Evolutionary conservation across 176 grass and related monocot genomes (phyloP), one percentile per base, ranked within the genome.

Genomic region (Musa schizocarpa): DNA sequence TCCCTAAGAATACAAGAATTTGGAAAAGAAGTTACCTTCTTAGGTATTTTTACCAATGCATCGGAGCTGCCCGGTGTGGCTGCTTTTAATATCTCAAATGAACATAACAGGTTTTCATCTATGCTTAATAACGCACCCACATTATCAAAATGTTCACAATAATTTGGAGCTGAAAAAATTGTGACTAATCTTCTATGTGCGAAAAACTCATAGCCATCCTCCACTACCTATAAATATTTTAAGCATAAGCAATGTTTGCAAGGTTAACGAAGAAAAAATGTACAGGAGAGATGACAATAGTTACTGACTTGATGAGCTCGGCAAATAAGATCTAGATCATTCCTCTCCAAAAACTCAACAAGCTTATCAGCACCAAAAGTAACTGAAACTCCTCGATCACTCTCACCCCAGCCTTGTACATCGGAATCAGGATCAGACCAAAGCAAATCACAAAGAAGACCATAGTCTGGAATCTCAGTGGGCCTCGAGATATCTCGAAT

Each of bases 321-420:
- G 74, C 88, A 89, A 65, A 89, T 81, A 72, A 89, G 88, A 76
- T 89, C 88, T 9, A 86, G 84, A 67, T 86, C 84, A n/a, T 89
- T 89, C 65, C 86, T 89, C 65, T 89, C 88, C 84, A 89, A 84
- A 56, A 89, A 89, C 58, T 89, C 88, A 76, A 89, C 75, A 22
- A 89, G 88, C 53, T 84, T 89, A 81, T 86, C 78, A 67, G 88
- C 78, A 23, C 88, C 88, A 72, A 89, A 89, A 6, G 88, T 89
- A 79, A 75, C 85, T 56, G 88, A 89, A 34, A 89, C 69, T 63
- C 78, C 78, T 65, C 78, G 56, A 73, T 80, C 78, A 73, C 78
- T 80, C 20, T 63, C 69, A 29, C 69, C 78, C 78, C 78, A 80
- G 1, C 57, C 78, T 73, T 80, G 3, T 54, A 13, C 48, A n/a